These are phyloP conservation scores for Oidiodendron maius DNA, from an alignment of 495 filamentous ascomycete genomes.

Conservation along the genomic window DNA sequence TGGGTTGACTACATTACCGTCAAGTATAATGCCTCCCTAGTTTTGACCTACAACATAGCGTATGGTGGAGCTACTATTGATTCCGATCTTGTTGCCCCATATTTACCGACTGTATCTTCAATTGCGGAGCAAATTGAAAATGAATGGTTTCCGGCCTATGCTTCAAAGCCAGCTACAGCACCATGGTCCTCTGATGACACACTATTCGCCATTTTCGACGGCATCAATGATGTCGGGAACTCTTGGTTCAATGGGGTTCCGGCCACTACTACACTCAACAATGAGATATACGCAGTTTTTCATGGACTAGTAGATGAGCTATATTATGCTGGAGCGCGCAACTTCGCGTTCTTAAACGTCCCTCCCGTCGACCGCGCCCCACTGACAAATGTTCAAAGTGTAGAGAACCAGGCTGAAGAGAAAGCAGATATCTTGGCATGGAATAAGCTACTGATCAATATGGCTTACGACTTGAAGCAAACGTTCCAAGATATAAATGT, in stretches of 20 bases:
- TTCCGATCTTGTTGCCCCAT: conserved; percentile 48
- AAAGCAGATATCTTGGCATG: conserved; percentile 18
- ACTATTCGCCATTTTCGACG: conserved; percentile 69
- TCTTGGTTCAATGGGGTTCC: conserved; percentile 37
- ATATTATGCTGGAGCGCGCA: conserved; percentile 36
- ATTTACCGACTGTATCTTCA: conserved; percentile 43
- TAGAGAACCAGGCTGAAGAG: conserved; percentile 7
- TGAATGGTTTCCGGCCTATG: conserved; percentile 25
- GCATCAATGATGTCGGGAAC: conserved; percentile 75
- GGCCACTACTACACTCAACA: conserved; percentile 16
- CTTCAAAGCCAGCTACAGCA: conserved; percentile 29
- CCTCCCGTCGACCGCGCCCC: conserved; percentile 43
- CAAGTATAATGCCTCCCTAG: conserved; percentile 33
- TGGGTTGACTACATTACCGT: conserved; percentile 66
- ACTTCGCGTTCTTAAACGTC: conserved; percentile 45
- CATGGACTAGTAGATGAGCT: conserved; percentile 28
- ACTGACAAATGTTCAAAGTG: background rate
- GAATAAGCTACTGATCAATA: conserved; percentile 28
- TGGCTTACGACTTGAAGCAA: conserved; percentile 30
- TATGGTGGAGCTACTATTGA: conserved; percentile 67
- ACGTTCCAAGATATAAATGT: conserved; percentile 33
- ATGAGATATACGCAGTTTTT: conserved; percentile 33
- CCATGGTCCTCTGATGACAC: conserved; percentile 56
- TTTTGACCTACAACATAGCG: conserved; percentile 65
- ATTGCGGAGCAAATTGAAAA: conserved; percentile 53